Conservation (phyloP, 345 rosid species). For the Heritiera littoralis region DNA sequence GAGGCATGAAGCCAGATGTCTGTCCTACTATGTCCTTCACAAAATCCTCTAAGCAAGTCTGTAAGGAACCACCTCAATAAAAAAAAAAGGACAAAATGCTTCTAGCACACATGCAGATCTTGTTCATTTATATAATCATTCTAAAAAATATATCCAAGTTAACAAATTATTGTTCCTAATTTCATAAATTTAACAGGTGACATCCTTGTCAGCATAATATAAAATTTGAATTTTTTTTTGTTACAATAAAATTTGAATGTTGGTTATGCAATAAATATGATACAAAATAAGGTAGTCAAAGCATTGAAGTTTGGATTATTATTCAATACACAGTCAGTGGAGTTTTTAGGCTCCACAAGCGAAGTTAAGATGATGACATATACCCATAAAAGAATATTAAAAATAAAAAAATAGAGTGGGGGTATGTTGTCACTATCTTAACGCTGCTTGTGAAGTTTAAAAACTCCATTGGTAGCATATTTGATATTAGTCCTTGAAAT, state of each 20-base stretch:
- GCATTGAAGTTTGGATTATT: neutral
- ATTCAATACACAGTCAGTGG: too few species aligned
- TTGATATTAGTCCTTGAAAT: too few species aligned
- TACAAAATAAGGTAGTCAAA: neutral
- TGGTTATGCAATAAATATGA: neutral
- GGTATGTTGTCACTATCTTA: too few species aligned
- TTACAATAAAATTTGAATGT: conserved; percentile 9
- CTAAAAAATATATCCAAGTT: neutral
- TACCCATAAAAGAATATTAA: too few species aligned
- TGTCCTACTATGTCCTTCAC: conserved; percentile 81
- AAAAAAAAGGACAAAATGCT: neutral
- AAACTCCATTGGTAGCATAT: too few species aligned
- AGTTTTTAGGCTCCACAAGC: too few species aligned
- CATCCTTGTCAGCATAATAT: neutral
- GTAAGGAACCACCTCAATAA: conserved; percentile 30
- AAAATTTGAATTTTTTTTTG: neutral
- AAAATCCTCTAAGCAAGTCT: conserved; percentile 64
- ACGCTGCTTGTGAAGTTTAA: too few species aligned
- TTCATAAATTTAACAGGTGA: conserved; percentile 3
- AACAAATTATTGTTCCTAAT: neutral
- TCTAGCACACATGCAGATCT: conserved; percentile 2
- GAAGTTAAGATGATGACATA: too few species aligned
- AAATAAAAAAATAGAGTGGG: too few species aligned
- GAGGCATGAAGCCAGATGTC: conserved; percentile 92
- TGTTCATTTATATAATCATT: neutral